Evolutionary conservation across 805 yeast genomes (phyloP).

Genomic region (Yamadazyma tumulicola): DNA sequence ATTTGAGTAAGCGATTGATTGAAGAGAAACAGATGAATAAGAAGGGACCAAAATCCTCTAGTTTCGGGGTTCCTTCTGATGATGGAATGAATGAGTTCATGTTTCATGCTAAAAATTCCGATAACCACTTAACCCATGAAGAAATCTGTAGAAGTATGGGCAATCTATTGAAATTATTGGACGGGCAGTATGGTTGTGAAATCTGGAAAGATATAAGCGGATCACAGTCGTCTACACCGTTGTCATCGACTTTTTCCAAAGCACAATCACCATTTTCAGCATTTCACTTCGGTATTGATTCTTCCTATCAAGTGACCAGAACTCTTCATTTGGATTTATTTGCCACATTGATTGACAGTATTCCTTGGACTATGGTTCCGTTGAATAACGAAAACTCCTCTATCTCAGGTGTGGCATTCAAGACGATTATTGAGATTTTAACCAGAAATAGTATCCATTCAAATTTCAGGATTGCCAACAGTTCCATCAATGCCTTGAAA

Average conservation of each 20-base stretch:
- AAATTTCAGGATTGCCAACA: conserved; percentile 56
- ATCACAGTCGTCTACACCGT: conserved; percentile 9
- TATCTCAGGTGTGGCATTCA: conserved; percentile 48
- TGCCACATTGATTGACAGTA: conserved; percentile 63
- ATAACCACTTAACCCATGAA: conserved; percentile 57
- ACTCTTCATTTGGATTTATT: conserved; percentile 56
- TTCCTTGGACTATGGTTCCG: conserved; percentile 59
- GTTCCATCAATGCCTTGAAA: conserved; percentile 62
- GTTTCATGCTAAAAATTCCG: conserved; percentile 41
- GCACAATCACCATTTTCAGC: conserved; percentile 39
- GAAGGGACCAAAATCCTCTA: conserved; percentile 1
- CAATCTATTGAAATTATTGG: conserved; percentile 55
- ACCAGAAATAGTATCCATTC: conserved; percentile 74
- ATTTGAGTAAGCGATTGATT: conserved; percentile 16
- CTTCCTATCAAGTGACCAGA: conserved; percentile 28
- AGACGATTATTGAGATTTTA: conserved; percentile 68
- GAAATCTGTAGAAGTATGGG: conserved; percentile 63
- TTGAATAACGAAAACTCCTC: conserved; percentile 28
- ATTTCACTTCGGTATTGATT: conserved; percentile 39
- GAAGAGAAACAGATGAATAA: conserved; percentile 1
- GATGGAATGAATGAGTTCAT: conserved; percentile 21
- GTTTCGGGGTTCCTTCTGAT: background rate
- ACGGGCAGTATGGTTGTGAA: conserved; percentile 47
- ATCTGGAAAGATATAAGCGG: conserved; percentile 21
- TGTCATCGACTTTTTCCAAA: conserved; percentile 15